Percentiles rank a stretch among this genome's conserved stretches.
These are phyloP conservation scores for Kwoniella bestiolae DNA, from an alignment of 768 basidiomycete species.

Conservation along the genomic window DNA sequence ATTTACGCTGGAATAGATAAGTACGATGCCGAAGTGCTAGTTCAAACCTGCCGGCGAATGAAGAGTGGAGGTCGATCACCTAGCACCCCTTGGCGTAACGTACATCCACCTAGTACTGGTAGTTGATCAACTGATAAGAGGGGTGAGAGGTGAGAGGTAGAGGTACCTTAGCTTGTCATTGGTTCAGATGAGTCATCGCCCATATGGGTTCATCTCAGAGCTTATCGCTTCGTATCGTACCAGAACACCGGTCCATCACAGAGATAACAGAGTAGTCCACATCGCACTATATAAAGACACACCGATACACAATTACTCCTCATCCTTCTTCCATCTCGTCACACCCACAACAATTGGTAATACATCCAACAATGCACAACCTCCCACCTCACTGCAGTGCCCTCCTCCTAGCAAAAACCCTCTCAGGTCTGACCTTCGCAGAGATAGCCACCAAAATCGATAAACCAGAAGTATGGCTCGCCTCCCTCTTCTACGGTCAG, in stretches of 20 bases:
- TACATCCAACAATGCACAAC: constrained; percentile 10
- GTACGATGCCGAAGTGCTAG: no score
- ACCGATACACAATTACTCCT: background rate
- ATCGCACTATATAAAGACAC: background rate
- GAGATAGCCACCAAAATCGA: constrained; percentile 42
- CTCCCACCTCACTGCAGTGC: constrained; percentile 25
- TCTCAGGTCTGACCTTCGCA: constrained; percentile 42
- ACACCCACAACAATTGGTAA: background rate
- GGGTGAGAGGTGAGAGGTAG: no score
- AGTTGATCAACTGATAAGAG: no score
- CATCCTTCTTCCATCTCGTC: background rate
- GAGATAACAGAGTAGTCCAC: no score
- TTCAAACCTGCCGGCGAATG: no score
- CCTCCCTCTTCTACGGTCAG: constrained; percentile 54
- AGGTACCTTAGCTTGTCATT: no score
- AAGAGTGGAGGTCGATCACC: constrained; percentile 14
- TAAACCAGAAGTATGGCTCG: constrained; percentile 55
- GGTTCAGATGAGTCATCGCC: no score
- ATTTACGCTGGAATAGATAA: background rate
- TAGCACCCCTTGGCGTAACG: no score
- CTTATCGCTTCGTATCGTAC: no score
- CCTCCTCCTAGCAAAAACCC: constrained; percentile 34
- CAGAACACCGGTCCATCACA: no score
- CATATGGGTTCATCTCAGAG: no score
- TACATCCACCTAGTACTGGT: no score